A percentile compares a stretch with the other conserved stretches of the same genome.
Conservation (phyloP, 371 early-diverging fungal species). For the Mortierella sp. region DNA sequence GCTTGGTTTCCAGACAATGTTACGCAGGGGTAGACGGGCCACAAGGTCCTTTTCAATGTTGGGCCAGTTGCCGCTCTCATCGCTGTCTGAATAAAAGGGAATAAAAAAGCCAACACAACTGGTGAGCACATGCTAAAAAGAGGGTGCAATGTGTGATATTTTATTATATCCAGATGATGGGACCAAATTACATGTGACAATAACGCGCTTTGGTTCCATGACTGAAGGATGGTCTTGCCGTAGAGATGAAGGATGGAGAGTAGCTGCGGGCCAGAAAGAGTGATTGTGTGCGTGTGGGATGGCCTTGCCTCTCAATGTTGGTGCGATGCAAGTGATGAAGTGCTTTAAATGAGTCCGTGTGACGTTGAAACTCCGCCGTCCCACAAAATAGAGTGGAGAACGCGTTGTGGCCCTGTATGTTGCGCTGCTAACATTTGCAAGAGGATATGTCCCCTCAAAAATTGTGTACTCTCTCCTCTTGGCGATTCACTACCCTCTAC, state of each 20-base stretch:
- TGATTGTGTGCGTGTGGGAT: neutral
- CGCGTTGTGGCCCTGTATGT: no score
- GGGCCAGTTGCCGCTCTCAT: conserved; percentile 85
- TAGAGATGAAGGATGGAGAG: neutral
- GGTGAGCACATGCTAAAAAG: conserved; percentile 3
- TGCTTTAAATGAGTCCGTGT: neutral
- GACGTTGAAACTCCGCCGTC: conserved; percentile 10
- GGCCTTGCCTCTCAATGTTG: neutral
- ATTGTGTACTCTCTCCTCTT: neutral
- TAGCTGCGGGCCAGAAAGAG: neutral
- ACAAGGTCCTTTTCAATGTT: conserved; percentile 78
- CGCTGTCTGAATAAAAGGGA: conserved; percentile 65
- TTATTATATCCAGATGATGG: conserved; percentile 11
- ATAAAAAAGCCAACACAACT: neutral
- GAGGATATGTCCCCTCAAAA: no score
- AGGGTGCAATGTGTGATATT: neutral
- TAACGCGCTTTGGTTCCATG: conserved; percentile 53
- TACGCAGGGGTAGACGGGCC: conserved; percentile 84
- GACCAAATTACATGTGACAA: conserved; percentile 44
- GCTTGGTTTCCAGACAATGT: conserved; percentile 87
- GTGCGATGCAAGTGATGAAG: neutral
- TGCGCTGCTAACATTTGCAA: no score
- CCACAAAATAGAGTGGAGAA: neutral
- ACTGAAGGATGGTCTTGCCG: neutral
- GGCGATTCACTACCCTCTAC: neutral